Evolutionary conservation across 169 alveolate species (phyloP), one percentile per base, ranked within the genome.

Genomic region (Eimeria acervulina): DNA sequence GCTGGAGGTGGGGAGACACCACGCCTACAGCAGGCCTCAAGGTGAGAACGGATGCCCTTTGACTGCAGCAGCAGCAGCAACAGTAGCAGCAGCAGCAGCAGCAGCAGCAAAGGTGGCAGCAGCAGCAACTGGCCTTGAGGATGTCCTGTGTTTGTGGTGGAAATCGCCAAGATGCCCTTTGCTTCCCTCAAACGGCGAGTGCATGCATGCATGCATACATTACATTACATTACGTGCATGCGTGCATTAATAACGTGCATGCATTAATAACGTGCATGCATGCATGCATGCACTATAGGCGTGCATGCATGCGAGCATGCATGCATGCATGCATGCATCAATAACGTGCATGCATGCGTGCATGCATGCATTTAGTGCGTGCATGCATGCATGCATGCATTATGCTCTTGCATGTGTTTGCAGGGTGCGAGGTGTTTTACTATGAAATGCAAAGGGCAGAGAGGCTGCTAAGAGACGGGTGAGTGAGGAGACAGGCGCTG

Each of bases 401-500:
- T 26, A 23, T 19, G 28, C 31, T n/a, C n/a, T 12, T 72, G 83
- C 83, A 72, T 72, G 74, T 3, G 52, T 31, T 26, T 55, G 31
- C 76, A 84, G 92, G 92, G 17, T 12, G 51, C 4, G 92, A 84
- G 38, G 5, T 12, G 51, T 31, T 84, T 84, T 84, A 51, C 47
- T 84, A 21, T 36, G 76, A 84, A 55, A 63, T 84, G 55, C 72
- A 40, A 38, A 6, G 92, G 47, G 92, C 92, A 5, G 92, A 84
- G 92, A 61, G 92, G 47, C 92, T 84, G 7, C 33, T 84, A 33
- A 63, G 76, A 33, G 76, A 47, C 19, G 92, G 92, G 76, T 51
- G 21, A 84, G 92, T 13, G 28, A 23, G 52, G 51, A 0, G 85
- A 21, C 55, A 7, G 55, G 19, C 5, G 55, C 55, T 36, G 47